A percentile compares a stretch with the other conserved stretches of the same genome.
These are phyloP conservation scores for Aegle marmelos DNA, from an alignment of 345 rosid genomes.

Conservation along the genomic window DNA sequence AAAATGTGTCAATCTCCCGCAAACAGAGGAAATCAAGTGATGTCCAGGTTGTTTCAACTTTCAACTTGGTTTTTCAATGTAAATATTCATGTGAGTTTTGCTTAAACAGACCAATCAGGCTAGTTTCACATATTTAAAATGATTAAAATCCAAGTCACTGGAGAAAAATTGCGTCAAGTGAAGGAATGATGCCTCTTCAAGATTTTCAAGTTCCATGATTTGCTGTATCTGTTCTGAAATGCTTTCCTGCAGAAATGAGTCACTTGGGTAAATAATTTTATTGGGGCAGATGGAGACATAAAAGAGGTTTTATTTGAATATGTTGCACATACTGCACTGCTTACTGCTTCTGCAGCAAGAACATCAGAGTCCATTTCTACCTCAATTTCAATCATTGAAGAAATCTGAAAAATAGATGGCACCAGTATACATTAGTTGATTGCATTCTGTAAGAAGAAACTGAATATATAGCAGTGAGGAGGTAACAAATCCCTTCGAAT, in stretches of 20 bases:
- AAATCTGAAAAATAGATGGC: slow-evolving; percentile 46
- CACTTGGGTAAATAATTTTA: slow-evolving; percentile 3
- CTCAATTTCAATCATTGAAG: slow-evolving; percentile 98
- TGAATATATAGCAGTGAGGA: slow-evolving; percentile 7
- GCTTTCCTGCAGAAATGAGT: slow-evolving; percentile 54
- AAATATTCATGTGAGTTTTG: neutral
- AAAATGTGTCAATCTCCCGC: neutral
- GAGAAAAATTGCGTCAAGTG: neutral
- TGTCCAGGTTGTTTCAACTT: neutral
- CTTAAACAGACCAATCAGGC: neutral
- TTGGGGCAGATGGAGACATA: neutral
- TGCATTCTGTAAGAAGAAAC: slow-evolving; percentile 2
- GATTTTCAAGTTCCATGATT: slow-evolving; percentile 92
- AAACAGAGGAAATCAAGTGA: neutral
- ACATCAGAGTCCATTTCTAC: slow-evolving; percentile 93
- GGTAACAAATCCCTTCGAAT: slow-evolving; percentile 9
- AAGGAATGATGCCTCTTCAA: slow-evolving; percentile 69
- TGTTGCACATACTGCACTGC: slow-evolving; percentile 56
- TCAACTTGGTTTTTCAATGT: neutral
- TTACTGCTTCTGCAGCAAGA: slow-evolving; percentile 88
- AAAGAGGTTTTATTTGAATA: neutral
- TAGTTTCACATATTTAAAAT: neutral
- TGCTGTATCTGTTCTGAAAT: slow-evolving; percentile 81
- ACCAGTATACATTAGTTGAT: neutral
- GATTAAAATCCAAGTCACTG: neutral